Evolutionary conservation across 257 asterid genomes (phyloP), one percentile per base, ranked within the genome.

Genomic region (Plectranthus barbatus): DNA sequence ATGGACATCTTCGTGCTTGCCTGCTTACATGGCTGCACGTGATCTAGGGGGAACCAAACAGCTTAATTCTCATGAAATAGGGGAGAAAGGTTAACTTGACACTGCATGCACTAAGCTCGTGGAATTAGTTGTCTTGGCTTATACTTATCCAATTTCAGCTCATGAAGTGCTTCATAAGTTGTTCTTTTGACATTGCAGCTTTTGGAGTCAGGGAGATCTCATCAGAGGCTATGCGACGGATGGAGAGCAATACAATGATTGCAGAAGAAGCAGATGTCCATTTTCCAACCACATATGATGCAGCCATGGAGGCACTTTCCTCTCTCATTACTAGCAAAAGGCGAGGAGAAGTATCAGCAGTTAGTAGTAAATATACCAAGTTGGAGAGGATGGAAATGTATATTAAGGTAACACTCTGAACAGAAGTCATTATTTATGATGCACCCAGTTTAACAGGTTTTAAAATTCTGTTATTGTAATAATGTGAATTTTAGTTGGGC

Each of bases 281-380:
- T 69, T 76, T 62, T 66, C 69, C 80, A 18, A 74, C 90, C 36
- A 60, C 84, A 6, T 90, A 87, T 77, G 95, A 90, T 45, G 50
- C 79, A 74, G 87, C 91, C 60, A 90, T 90, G 97, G 95, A 87
- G 68, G 86, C 94, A 48, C 95, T 90, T 73, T 90, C 97, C 3
- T 86, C 92, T 66, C 97, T 90, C 68, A 85, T 90, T 71, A 76
- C 84, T 36, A 48, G 81, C 68, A 76, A 84, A 72, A 80, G 73
- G 40, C 80, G 92, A 56, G 89, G 89, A 56, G 86, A 75, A 14
- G 69, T 47, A 65, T 64, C 86, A 20, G 39, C 52, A 6, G 41
- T 47, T 19, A 61, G 67, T 72, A 60, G 49, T 54, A 84, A 60
- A 62, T 77, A 79, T 54, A 18, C 64, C 49, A 90, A 87, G 73